Evolutionary conservation across 768 basidiomycete species (phyloP).

Genomic region (Boletellus ananas): DNA sequence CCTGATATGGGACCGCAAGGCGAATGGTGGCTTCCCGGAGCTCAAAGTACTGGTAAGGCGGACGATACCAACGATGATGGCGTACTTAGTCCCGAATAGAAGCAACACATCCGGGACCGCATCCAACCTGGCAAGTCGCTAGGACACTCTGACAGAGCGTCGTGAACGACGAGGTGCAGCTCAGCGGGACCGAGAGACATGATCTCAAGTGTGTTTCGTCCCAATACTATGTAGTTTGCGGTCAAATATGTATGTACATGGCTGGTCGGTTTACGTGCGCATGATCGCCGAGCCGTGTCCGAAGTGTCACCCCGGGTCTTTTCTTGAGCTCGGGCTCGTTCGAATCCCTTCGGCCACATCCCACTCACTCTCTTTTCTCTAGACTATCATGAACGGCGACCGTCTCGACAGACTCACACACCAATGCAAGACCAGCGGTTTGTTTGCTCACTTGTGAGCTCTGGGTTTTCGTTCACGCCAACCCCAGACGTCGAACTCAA

Average conservation of each 20-base stretch:
- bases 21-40: conserved; percentile 91
- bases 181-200: neutral
- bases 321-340: conserved; percentile 23
- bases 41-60: conserved; percentile 70
- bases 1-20: conserved; percentile 86
- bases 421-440: conserved; percentile 66
- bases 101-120: conserved; percentile 82
- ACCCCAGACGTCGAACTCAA: conserved; percentile 71
- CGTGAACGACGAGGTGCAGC: conserved; percentile 5
- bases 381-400: conserved; percentile 49
- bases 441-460: conserved; percentile 14
- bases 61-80: neutral
- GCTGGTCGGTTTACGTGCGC: conserved; percentile 5
- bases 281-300: conserved; percentile 12
- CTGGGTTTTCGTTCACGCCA: conserved; percentile 6
- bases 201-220: neutral
- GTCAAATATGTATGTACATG: neutral
- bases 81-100: conserved; percentile 43
- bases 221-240: neutral
- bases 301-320: conserved; percentile 8
- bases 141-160: conserved; percentile 81
- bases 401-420: conserved; percentile 56
- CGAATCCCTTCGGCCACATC: conserved; percentile 7
- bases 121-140: conserved; percentile 78
- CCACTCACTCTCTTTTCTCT: conserved; percentile 13